phyloP scores from a whole-genome alignment of 2,329 filamentous ascomycete genomes.

The Xylaria sp. region DNA sequence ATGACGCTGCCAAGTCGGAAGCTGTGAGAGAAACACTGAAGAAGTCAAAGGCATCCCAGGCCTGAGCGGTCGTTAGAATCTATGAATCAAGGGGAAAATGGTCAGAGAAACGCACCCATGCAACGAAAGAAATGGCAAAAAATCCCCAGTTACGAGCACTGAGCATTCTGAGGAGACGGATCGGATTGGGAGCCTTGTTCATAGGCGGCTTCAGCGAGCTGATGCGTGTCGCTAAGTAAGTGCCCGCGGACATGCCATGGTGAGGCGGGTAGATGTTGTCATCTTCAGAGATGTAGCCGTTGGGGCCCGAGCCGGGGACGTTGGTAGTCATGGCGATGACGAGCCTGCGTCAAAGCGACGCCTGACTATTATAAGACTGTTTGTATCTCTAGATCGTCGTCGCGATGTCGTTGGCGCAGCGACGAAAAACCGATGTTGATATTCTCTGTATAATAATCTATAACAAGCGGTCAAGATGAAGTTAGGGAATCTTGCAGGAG shows the following conservation, averaged over 20 bases:
- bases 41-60: conserved; percentile 62
- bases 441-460: no score
- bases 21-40: conserved; percentile 59
- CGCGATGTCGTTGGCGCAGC: no score
- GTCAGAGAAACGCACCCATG: conserved; percentile 43
- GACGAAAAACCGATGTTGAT: no score
- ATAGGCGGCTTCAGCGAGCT: conserved; percentile 53
- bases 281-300: conserved; percentile 12
- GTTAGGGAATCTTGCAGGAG: neutral
- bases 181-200: conserved; percentile 48
- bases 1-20: conserved; percentile 47
- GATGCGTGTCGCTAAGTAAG: conserved; percentile 49
- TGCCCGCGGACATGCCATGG: conserved; percentile 43
- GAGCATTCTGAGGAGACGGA: conserved; percentile 45
- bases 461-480: neutral
- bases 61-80: conserved; percentile 33
- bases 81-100: conserved; percentile 9
- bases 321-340: conserved; percentile 8
- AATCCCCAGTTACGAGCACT: conserved; percentile 49
- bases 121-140: conserved; percentile 49
- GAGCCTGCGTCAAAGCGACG: neutral
- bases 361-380: neutral
- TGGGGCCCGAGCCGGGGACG: neutral
- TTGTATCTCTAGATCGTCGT: no score
- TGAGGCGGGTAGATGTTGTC: conserved; percentile 37